Evolutionary conservation across 768 basidiomycete genomes (phyloP).

Genomic region (Termitomyces sp.): DNA sequence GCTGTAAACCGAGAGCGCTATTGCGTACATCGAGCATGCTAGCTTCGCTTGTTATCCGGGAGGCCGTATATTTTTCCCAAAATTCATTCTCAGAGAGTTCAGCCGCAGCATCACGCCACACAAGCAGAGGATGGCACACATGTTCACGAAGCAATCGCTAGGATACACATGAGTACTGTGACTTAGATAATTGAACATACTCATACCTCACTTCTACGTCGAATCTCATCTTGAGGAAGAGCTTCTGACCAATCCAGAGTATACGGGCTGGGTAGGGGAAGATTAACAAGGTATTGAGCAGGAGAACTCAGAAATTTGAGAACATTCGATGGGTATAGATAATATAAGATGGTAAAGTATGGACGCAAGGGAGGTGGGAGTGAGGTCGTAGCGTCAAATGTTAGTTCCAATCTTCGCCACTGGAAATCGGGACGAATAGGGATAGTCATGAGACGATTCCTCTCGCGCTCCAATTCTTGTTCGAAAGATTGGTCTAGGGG

Average conservation of each 20-base stretch:
- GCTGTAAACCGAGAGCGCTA: conserved; percentile 46
- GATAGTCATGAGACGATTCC: conserved; percentile 28
- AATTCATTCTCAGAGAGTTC: conserved; percentile 65
- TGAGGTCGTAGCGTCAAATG: conserved; percentile 52
- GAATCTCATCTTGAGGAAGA: conserved; percentile 66
- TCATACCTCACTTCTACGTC: conserved; percentile 68
- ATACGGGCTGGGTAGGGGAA: conserved; percentile 54
- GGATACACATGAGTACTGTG: conserved; percentile 8
- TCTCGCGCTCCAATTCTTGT: conserved; percentile 36
- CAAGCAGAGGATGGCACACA: conserved; percentile 68
- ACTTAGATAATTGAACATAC: neutral
- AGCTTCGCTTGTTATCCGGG: conserved; percentile 64
- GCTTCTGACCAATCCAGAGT: conserved; percentile 68
- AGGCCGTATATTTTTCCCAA: conserved; percentile 64
- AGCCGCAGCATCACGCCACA: conserved; percentile 58
- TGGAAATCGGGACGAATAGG: conserved; percentile 51
- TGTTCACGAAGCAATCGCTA: conserved; percentile 71
- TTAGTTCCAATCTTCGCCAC: conserved; percentile 66
- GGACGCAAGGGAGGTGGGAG: conserved; percentile 56
- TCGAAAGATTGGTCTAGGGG: conserved; percentile 34
- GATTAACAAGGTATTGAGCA: conserved; percentile 55
- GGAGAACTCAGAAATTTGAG: conserved; percentile 77
- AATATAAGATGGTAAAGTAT: conserved; percentile 81
- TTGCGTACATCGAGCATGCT: conserved; percentile 65
- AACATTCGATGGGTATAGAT: conserved; percentile 88